These are phyloP conservation scores for Hypoxylon sp. DNA, from an alignment of 2,329 filamentous ascomycete species.

Conservation along the genomic window DNA sequence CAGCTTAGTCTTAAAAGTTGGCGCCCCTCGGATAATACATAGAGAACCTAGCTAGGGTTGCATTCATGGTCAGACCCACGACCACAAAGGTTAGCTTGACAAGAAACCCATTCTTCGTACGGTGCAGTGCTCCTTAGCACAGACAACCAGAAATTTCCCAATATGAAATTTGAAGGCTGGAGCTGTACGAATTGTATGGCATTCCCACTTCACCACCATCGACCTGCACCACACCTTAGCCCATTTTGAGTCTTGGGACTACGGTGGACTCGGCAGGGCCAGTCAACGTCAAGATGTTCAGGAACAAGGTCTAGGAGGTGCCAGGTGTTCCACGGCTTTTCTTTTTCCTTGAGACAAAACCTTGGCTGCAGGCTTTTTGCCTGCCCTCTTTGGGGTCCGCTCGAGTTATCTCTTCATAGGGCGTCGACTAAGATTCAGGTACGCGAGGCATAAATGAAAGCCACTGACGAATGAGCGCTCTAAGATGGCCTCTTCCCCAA, in stretches of 20 bases:
- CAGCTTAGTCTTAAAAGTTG: constrained; percentile 37
- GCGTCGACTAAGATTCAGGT: constrained; percentile 45
- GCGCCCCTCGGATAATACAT: constrained; percentile 46
- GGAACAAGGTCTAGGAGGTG: constrained; percentile 47
- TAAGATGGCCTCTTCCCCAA: constrained; percentile 23
- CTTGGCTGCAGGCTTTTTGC: constrained; percentile 35
- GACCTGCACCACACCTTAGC: constrained; percentile 3
- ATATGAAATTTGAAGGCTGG: constrained; percentile 34
- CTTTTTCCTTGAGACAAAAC: constrained; percentile 34
- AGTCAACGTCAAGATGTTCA: constrained; percentile 32
- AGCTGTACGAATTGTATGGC: constrained; percentile 9
- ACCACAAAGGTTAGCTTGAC: constrained; percentile 27
- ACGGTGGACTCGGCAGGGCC: constrained; percentile 17
- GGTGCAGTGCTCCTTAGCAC: constrained; percentile 24
- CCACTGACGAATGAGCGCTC: constrained; percentile 38
- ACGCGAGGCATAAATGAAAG: constrained; percentile 42
- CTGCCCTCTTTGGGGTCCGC: constrained; percentile 42
- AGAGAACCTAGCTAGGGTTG: constrained; percentile 42
- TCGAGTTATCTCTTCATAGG: constrained; percentile 33
- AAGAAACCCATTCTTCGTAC: constrained; percentile 20
- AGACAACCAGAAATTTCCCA: constrained; percentile 33
- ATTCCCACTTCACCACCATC: constrained; percentile 18
- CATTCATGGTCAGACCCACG: constrained; percentile 44
- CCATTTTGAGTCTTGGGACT: constrained; percentile 3
- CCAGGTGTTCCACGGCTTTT: constrained; percentile 48